Evolutionary conservation across 139 green algal genomes (phyloP).

Genomic region (Picocystis salinarum): DNA sequence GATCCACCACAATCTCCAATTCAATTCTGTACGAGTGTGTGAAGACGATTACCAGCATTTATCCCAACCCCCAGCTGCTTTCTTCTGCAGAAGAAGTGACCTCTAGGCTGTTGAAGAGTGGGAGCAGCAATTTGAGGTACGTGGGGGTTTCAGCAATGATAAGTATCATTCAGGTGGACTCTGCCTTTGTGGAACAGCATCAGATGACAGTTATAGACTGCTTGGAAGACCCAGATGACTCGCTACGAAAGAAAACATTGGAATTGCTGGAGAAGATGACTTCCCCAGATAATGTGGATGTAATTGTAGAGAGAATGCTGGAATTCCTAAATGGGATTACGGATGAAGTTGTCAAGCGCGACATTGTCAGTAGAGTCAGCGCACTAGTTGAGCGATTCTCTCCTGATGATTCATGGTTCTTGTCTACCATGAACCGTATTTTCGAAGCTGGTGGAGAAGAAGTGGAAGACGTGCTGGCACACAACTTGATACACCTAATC

Average conservation of each 20-base stretch:
- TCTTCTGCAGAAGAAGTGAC: neutral
- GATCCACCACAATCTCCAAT: conserved; percentile 37
- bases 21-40: conserved; percentile 84
- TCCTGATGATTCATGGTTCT: neutral
- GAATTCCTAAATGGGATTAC: conserved; percentile 40
- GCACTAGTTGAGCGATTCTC: neutral
- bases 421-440: neutral
- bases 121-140: conserved; percentile 67
- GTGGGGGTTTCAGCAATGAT: conserved; percentile 65
- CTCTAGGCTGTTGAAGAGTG: conserved; percentile 1
- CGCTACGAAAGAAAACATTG: conserved; percentile 83
- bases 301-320: conserved; percentile 84
- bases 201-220: conserved; percentile 93
- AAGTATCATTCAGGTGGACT: conserved; percentile 48
- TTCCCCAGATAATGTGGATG: conserved; percentile 74
- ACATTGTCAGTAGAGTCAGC: neutral
- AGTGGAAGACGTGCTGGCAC: conserved; percentile 36
- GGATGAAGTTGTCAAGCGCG: conserved; percentile 14
- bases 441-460: conserved; percentile 39
- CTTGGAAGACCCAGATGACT: conserved; percentile 83
- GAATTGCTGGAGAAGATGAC: conserved; percentile 93
- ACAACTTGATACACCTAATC: conserved; percentile 70
- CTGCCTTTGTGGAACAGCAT: conserved; percentile 50
- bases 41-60: conserved; percentile 67
- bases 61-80: conserved; percentile 66